A percentile compares a stretch with the other conserved stretches of the same genome.
phyloP scores from a whole-genome alignment of 352 stramenopile species.

The Pythium biforme region DNA sequence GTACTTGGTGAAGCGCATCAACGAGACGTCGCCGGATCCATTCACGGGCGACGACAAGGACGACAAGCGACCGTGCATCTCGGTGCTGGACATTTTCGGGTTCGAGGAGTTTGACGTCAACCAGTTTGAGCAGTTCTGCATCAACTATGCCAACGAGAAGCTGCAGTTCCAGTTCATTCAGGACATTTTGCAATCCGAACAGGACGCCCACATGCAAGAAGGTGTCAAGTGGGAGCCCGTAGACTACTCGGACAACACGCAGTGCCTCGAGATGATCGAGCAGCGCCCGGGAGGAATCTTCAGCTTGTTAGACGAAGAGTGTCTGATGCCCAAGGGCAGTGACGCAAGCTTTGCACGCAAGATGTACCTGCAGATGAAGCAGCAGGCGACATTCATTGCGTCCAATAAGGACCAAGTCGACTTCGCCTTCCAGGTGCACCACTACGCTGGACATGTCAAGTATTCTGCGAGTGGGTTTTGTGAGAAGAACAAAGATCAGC shows the following conservation, averaged over 20 bases:
- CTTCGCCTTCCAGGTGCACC: constrained; percentile 71
- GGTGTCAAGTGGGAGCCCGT: constrained; percentile 68
- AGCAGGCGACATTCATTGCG: constrained; percentile 57
- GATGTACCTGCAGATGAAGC: constrained; percentile 65
- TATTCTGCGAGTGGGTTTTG: constrained; percentile 81
- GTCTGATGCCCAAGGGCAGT: constrained; percentile 73
- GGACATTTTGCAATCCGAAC: constrained; percentile 74
- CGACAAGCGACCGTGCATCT: constrained; percentile 53
- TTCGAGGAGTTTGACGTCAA: constrained; percentile 89
- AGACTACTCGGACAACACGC: constrained; percentile 71
- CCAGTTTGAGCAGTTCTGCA: constrained; percentile 91
- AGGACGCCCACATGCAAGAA: constrained; percentile 73
- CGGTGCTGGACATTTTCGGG: constrained; percentile 89
- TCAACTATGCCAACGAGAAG: constrained; percentile 93
- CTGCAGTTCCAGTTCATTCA: constrained; percentile 87
- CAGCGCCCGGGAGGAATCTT: constrained; percentile 76
- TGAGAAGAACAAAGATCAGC: constrained; percentile 89
- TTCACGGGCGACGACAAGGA: constrained; percentile 15
- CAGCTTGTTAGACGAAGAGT: constrained; percentile 85
- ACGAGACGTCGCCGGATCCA: constrained; percentile 33
- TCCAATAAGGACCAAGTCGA: constrained; percentile 69
- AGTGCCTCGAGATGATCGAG: constrained; percentile 84
- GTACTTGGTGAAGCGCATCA: constrained; percentile 81
- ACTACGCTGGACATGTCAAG: constrained; percentile 78
- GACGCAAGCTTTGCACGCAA: constrained; percentile 75